phyloP scores from a whole-genome alignment of 345 rosid species.

The Passiflora organensis region DNA sequence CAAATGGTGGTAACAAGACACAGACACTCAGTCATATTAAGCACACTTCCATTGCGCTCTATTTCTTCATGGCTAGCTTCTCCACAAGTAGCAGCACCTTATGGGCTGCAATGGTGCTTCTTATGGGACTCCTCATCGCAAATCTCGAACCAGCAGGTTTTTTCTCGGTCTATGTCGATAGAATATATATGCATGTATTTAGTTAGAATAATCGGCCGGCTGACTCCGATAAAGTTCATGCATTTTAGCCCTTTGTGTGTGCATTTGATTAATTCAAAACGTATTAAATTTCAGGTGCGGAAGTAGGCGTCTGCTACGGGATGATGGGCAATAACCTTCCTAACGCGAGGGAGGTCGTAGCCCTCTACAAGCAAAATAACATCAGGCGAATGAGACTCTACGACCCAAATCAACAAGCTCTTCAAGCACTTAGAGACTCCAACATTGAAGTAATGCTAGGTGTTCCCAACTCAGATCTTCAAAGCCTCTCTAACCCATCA shows the following conservation, averaged over 20 bases:
- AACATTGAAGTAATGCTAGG: constrained; percentile 41
- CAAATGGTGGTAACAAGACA: background rate
- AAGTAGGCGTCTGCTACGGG: constrained; percentile 43
- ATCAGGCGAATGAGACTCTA: constrained; percentile 41
- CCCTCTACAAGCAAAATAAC: constrained; percentile 31
- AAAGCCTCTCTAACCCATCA: constrained; percentile 25
- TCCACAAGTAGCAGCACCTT: background rate
- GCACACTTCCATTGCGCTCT: too few species aligned
- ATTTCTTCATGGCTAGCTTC: constrained; percentile 1
- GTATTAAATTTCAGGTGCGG: constrained; percentile 19
- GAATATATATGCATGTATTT: background rate
- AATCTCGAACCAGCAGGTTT: constrained; percentile 21
- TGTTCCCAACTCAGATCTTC: constrained; percentile 37
- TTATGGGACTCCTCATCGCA: constrained; percentile 18
- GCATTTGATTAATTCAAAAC: too few species aligned
- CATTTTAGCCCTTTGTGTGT: too few species aligned
- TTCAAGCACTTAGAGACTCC: constrained; percentile 39
- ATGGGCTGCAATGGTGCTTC: constrained; percentile 8
- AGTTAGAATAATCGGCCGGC: too few species aligned
- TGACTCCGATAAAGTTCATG: background rate
- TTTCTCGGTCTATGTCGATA: too few species aligned
- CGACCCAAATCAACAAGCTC: constrained; percentile 32
- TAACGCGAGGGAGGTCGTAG: constrained; percentile 19
- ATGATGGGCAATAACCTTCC: constrained; percentile 52
- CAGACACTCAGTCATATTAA: background rate